Evolutionary conservation across 148 eudicot genomes (phyloP).

Genomic region (Rhododendron griersonianum): DNA sequence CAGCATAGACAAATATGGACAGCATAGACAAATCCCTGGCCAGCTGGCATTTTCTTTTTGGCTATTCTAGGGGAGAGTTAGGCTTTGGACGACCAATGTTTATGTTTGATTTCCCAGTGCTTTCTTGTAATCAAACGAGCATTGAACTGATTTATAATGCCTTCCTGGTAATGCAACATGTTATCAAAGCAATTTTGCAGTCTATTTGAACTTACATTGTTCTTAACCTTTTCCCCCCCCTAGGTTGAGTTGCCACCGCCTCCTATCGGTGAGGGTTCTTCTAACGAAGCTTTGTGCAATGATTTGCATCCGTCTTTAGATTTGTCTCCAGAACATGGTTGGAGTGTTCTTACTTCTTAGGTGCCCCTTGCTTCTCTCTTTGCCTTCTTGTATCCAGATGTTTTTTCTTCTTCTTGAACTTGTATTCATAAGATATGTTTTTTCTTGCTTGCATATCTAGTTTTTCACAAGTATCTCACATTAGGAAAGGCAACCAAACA

Average conservation of each 20-base stretch:
- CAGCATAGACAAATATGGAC: background rate
- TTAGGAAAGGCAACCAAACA: background rate
- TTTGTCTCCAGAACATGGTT: conserved; percentile 72
- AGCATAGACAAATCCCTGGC: background rate
- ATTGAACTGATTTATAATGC: background rate
- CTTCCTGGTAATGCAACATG: background rate
- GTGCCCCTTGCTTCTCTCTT: conserved; percentile 21
- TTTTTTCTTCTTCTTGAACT: background rate
- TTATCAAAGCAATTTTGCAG: background rate
- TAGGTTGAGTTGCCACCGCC: conserved; percentile 51
- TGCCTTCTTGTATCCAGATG: background rate
- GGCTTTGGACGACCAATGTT: background rate
- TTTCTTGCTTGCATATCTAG: background rate
- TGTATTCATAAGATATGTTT: background rate
- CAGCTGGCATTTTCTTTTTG: background rate
- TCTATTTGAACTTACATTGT: background rate
- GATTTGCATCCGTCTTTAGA: conserved; percentile 80
- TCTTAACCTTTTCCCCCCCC: background rate
- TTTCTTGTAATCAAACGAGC: background rate
- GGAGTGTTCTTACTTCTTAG: conserved; percentile 49
- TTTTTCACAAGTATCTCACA: background rate
- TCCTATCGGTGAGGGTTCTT: conserved; percentile 67
- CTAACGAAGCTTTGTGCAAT: conserved; percentile 40
- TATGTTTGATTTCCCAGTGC: background rate
- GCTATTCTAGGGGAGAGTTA: background rate